Base-by-base conservation (phyloP, 306 rosid species). In the Prosopis cineraria region DNA sequence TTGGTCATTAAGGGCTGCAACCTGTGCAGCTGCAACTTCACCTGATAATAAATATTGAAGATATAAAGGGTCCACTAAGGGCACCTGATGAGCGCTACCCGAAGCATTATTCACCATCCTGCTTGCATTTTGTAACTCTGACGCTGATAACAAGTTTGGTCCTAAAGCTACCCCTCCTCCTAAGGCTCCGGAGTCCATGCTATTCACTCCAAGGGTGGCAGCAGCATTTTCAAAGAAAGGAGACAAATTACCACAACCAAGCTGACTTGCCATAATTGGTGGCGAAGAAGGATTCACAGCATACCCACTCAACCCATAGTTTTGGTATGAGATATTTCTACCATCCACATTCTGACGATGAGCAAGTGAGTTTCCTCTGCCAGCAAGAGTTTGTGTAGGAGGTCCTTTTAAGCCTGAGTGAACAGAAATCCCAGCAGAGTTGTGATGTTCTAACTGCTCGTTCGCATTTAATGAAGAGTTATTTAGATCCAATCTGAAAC, bases 11-110 rank as follows among this genome's bases (percentile, higher is more conserved):
- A 90, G 84, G 30, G 97, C 94, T 67, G 85, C 91, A 80, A 89
- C 78, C 79, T 92, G 97, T 74, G 93, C 96, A 27, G 94, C 89
- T 68, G 93, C 93, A 88, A 85, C 85, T 65, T 94, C 98, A 2
- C 91, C 82, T 27, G 97, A 71, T 87, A 93, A 81, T 75, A 94
- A 72, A 83, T 92, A 90, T 68, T 87, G 96, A 78, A 87, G 88
- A 88, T 87, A 88, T 81, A 84, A 75, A 37, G 98, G 98, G 76
- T 95, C 98, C 22, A 92, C 78, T 82, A 74, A 83, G 16, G 93
- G 93, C 2, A 87, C 74, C 78, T 90, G 97, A 85, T 89, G 85
- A 82, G 88, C 59, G 71, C 79, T 72, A 72, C 93, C 92, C 1
- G 87, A 73, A 76, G 89, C 66, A 24, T 84, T 91, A 82, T 83